Evolutionary conservation across 1,139 yeast genomes (phyloP), one percentile per base, ranked within the genome.

Genomic region (Geotrichum reessii): DNA sequence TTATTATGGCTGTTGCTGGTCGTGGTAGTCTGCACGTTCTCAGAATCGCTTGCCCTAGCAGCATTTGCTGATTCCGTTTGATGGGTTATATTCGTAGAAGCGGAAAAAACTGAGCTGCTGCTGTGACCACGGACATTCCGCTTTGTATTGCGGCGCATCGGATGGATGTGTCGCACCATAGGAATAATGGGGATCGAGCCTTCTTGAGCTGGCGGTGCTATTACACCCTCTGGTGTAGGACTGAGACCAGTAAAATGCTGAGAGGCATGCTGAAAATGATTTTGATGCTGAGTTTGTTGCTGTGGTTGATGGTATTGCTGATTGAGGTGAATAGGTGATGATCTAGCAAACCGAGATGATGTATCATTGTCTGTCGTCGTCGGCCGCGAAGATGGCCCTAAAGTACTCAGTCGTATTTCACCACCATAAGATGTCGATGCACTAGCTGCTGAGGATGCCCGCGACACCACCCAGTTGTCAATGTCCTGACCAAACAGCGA

Each of bases 401-500:
- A 44, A 5, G 53, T 42, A 25, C 40, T 17, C 28, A 57, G 47
- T 19, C 50, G 47, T 19, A 57, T 49, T 25, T 55, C 57, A n/a
- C 53, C 51, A 1, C 60, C 62, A 52, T 59, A 59, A 7, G 58
- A 49, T 7, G 62, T 59, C 11, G 58, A 44, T 3, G 57, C 51
- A 21, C 57, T 54, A 5, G 22, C 57, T 8, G 57, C 40, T 19
- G 58, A 56, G 1, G 58, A 46, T 1, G 62, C 55, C 22, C 62
- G 51, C 33, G 60, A 57, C 6, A 59, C 49, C n/a, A 48, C 27
- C 62, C 62, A 59, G 7, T 51, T 37, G 19, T 37, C 47, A 8
- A 14, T 47, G 3, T 40, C 44, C 19, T 46, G 33, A 12, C 53
- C 27, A 37, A 58, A 50, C 17, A 57, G 52, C 17, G 46, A 24